Evolutionary conservation across 331 rosid genomes (phyloP), one percentile per base, ranked within the genome.

Genomic region (Rhamnella rubrinervis): DNA sequence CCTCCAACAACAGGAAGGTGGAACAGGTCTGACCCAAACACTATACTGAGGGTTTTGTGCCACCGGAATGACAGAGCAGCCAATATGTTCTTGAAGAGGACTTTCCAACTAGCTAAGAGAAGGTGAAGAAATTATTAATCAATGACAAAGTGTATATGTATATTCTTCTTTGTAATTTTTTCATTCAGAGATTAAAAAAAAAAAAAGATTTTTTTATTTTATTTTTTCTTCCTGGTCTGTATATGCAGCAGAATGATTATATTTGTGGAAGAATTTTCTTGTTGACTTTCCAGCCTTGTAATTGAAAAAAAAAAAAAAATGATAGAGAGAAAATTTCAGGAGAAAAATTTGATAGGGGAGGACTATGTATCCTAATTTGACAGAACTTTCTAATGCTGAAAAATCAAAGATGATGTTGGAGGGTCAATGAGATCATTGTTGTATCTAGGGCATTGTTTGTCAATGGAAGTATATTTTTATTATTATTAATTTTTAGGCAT

Each of bases 1-100:
- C 97, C 99, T 59, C 97, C 99, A 11, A 86, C 97, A 12, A 89
- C 96, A 37, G 97, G 96, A 72, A 77, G 89, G 71, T 95, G 97
- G 99, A 79, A 86, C 31, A 75, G 92, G 72, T 78, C 95, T n/a
- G 97, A 95, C 19, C 96, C 99, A 3, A 91, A 95, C 84, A 89
- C 98, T 23, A 86, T 95, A 71, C 67, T 95, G 73, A 86, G 98
- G 65, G 96, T 95, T 2, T 68, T 95, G 79, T 95, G 99, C 69
- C 82, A 89, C 56, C 84, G 96, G 73, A 89, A 89, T 74, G 96
- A 91, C 38, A 73, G 77, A 72, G 37, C 77, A 38, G 92, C 97
- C 14, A 89, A 95, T 56, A 67, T 57, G 21, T 95, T 95, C 93
- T 84, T 95, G 47, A 95, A 95, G 77, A 95, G 83, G 81, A 77